Evolutionary conservation across 2,329 filamentous ascomycete genomes (phyloP), one percentile per base, ranked within the genome.

Genomic region (Paracorniculantispora psalliotae): DNA sequence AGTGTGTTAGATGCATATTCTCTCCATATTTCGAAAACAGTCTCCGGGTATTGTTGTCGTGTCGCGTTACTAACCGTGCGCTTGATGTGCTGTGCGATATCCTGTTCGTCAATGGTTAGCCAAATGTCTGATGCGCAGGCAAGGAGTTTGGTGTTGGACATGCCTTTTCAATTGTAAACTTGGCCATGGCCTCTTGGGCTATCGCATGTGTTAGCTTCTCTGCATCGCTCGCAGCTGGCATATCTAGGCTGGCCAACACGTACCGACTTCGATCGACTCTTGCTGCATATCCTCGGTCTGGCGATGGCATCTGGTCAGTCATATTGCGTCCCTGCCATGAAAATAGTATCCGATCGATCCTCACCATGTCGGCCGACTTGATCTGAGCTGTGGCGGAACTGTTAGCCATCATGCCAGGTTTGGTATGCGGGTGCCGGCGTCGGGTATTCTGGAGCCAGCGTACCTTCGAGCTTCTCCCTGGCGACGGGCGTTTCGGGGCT

Each of bases 311-410:
- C 66, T 59, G 67, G 48, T 77, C 65, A 75, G 73, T 64, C 44
- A 56, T n/a, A n/a, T n/a, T n/a, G 28, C 61, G 56, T 59, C 47
- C 33, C 12, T 37, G 39, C 41, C n/a, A n/a, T n/a, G n/a, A n/a
- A n/a, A n/a, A n/a, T n/a, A n/a, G 41, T 47, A 56, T 28, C 59
- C 59, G 50, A 80, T 75, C 82, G 7, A 26, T 51, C 19, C 52
- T 55, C 28, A 97, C 94, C 94, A 99, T 99, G 73, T 99, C 94
- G 61, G 91, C 93, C 67, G 92, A 96, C 81, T 99, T 99, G 77
- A 99, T 88, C 78, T 96, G 92, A 63, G 91, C 94, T 99, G 70
- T 65, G 15, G 21, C 15, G 30, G 26, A 19, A 7, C 12, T 23
- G 56, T 58, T 46, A 58, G 56, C 21, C 17, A 54, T 50, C 47